Conservation (phyloP, 345 rosid genomes). For the Salix arbutifolia region DNA sequence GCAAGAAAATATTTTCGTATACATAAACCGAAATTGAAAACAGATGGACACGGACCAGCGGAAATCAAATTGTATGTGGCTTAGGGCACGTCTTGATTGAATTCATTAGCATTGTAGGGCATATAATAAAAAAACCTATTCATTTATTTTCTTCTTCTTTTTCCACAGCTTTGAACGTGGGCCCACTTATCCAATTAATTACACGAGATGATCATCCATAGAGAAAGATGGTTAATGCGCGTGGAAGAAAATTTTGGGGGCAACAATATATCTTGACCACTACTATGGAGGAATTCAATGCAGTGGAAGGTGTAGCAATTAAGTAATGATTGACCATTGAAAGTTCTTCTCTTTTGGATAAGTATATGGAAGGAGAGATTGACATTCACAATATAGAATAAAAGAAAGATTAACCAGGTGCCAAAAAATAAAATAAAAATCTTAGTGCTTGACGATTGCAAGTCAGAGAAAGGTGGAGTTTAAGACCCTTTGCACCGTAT, state of each 20-base stretch:
- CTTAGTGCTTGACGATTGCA: neutral
- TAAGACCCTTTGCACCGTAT: neutral
- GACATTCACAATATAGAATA: neutral
- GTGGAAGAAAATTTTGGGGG: neutral
- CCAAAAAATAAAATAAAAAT: neutral
- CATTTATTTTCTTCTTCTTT: no score
- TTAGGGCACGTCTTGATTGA: no score
- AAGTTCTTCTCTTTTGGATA: constrained; percentile 2
- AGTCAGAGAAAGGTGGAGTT: neutral
- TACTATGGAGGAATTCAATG: neutral
- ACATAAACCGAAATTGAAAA: no score
- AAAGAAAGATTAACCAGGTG: neutral
- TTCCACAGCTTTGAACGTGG: no score
- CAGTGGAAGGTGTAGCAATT: neutral
- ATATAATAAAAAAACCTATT: no score
- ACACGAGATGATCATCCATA: neutral
- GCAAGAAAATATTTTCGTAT: no score
- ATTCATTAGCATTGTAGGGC: no score
- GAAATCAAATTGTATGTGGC: no score
- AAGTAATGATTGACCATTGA: neutral
- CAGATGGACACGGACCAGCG: no score
- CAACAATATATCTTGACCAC: constrained; percentile 22
- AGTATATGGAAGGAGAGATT: neutral
- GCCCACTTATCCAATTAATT: no score
- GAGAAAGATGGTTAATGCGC: neutral